phyloP scores from a whole-genome alignment of 768 basidiomycete species.

The Mycena sanguinolenta region DNA sequence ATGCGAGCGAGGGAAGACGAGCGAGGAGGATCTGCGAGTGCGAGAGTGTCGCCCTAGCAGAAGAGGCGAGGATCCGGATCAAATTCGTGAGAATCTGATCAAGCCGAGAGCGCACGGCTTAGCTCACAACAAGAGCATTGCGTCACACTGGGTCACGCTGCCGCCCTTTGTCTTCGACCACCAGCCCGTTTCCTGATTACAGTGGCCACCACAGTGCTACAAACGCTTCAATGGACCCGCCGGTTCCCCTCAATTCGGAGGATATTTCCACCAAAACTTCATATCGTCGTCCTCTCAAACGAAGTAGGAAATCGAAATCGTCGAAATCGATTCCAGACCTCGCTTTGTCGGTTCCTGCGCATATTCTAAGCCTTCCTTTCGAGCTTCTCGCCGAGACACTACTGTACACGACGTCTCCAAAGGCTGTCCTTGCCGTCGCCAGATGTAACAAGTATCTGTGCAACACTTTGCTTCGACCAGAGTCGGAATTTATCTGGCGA shows the following conservation, averaged over 20 bases:
- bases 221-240: neutral
- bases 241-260: neutral
- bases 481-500: slow-evolving; percentile 72
- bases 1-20: no score
- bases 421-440: slow-evolving; percentile 70
- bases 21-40: no score
- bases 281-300: slow-evolving; percentile 23
- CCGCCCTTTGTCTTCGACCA: no score
- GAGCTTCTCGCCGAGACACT: slow-evolving; percentile 78
- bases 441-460: slow-evolving; percentile 70
- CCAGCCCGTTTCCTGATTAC: no score
- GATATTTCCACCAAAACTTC: neutral
- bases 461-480: slow-evolving; percentile 58
- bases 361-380: slow-evolving; percentile 58
- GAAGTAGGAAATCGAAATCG: slow-evolving; percentile 11
- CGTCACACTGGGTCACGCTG: no score
- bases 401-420: slow-evolving; percentile 62
- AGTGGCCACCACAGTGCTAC: no score
- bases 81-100: no score
- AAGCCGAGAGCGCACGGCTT: no score
- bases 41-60: no score
- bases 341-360: neutral
- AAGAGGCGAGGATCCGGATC: no score
- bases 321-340: neutral
- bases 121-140: no score